These are phyloP conservation scores for Botryotinia globosa DNA, from an alignment of 2,329 filamentous ascomycete species.

Conservation along the genomic window DNA sequence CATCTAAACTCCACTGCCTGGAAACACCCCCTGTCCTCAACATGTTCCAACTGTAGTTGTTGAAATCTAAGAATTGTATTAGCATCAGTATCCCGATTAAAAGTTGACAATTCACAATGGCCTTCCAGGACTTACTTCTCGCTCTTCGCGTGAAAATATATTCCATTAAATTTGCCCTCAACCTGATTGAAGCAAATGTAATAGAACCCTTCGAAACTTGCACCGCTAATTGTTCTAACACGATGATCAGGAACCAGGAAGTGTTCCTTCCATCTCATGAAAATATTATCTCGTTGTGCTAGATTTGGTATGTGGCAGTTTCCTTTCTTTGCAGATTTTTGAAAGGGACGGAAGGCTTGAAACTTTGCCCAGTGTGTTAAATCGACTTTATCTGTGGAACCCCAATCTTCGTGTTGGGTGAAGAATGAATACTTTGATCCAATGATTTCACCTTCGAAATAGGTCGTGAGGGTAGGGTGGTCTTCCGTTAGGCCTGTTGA, in stretches of 20 bases:
- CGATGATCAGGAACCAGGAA: constrained; percentile 95
- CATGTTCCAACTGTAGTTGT: constrained; percentile 85
- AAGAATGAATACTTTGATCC: constrained; percentile 92
- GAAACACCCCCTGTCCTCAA: constrained; percentile 79
- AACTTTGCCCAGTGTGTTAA: constrained; percentile 92
- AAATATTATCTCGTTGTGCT: constrained; percentile 80
- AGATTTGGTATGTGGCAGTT: constrained; percentile 65
- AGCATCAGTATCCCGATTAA: constrained; percentile 12
- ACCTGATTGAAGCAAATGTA: constrained; percentile 98
- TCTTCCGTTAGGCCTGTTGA: constrained; percentile 85
- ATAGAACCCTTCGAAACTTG: constrained; percentile 97
- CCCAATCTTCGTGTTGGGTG: constrained; percentile 87
- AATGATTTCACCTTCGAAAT: constrained; percentile 98
- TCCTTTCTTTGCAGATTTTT: constrained; percentile 56
- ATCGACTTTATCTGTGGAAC: constrained; percentile 86
- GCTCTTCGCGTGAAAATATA: constrained; percentile 97
- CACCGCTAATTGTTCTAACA: constrained; percentile 85
- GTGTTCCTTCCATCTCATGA: constrained; percentile 99
- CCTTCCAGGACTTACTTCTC: constrained; percentile 69
- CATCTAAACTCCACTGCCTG: constrained; percentile 85
- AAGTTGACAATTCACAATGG: neutral
- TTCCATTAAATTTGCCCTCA: constrained; percentile 80
- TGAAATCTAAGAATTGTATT: constrained; percentile 65
- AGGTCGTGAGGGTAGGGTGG: constrained; percentile 95
- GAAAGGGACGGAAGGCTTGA: constrained; percentile 75